phyloP scores from a whole-genome alignment of 768 basidiomycete genomes.

The Trametes cinnabarina region DNA sequence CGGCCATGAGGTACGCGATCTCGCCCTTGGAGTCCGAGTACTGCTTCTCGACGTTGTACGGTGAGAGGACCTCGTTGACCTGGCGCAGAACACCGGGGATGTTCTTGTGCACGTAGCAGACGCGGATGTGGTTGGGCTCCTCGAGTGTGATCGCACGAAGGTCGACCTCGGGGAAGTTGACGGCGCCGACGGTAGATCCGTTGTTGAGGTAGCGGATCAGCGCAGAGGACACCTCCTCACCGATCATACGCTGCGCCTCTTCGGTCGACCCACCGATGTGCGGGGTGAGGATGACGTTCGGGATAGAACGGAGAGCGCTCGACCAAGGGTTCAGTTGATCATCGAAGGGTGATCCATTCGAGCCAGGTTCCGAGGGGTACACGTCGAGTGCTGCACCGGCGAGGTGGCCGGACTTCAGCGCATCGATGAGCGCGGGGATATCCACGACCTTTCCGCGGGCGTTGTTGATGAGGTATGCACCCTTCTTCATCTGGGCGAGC shows the following conservation, averaged over 20 bases:
- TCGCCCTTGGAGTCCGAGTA: slow-evolving; percentile 97
- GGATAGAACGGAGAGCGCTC: slow-evolving; percentile 65
- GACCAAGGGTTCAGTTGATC: slow-evolving; percentile 87
- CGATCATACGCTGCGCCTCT: slow-evolving; percentile 97
- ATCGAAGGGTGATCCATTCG: slow-evolving; percentile 89
- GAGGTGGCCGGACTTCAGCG: slow-evolving; percentile 82
- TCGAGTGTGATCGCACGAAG: slow-evolving; percentile 87
- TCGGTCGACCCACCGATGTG: slow-evolving; percentile 99
- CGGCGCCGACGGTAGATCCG: slow-evolving; percentile 87
- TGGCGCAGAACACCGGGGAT: slow-evolving; percentile 91
- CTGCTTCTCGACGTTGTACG: slow-evolving; percentile 99
- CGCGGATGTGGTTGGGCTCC: slow-evolving; percentile 75
- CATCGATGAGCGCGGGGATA: slow-evolving; percentile 82
- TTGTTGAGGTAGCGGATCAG: slow-evolving; percentile 88
- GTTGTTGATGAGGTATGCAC: slow-evolving; percentile 96
- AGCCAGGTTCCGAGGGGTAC: slow-evolving; percentile 88
- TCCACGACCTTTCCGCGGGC: slow-evolving; percentile 95
- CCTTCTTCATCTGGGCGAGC: slow-evolving; percentile 89
- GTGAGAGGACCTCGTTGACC: slow-evolving; percentile 91
- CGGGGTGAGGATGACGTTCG: slow-evolving; percentile 95
- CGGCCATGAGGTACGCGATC: slow-evolving; percentile 93
- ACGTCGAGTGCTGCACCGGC: slow-evolving; percentile 94
- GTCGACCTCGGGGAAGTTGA: slow-evolving; percentile 99
- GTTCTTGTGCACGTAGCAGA: slow-evolving; percentile 96
- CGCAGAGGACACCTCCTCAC: slow-evolving; percentile 87